These are phyloP conservation scores for Trametes gibbosa DNA, from an alignment of 768 basidiomycete species.

Conservation along the genomic window DNA sequence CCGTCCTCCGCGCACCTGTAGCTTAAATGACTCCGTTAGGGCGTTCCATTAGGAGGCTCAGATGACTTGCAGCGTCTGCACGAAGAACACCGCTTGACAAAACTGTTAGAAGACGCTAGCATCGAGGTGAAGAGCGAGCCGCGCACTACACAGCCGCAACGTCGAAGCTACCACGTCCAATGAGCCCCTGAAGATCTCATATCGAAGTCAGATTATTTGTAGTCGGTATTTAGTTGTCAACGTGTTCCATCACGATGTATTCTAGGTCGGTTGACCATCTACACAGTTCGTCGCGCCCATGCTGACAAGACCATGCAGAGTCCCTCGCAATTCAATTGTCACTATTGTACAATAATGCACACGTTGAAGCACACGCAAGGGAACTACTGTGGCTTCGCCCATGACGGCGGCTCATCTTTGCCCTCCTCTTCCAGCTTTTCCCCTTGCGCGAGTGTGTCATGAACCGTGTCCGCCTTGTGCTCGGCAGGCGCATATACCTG, in stretches of 20 bases:
- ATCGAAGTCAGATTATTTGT: too few relatives aligned
- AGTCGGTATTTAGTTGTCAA: background rate
- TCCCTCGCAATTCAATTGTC: background rate
- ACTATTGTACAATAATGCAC: background rate
- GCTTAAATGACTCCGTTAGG: conserved; percentile 8
- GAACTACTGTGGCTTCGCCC: conserved; percentile 21
- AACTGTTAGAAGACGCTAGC: conserved; percentile 48
- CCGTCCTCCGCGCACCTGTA: too few relatives aligned
- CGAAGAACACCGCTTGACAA: conserved; percentile 40
- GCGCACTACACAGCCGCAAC: background rate
- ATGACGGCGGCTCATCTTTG: conserved; percentile 29
- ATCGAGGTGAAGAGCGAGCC: conserved; percentile 30
- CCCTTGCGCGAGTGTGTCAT: conserved; percentile 26
- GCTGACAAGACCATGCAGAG: too few relatives aligned
- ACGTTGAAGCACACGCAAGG: background rate
- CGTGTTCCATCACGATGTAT: too few relatives aligned
- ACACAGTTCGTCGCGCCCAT: too few relatives aligned
- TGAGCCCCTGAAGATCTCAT: background rate
- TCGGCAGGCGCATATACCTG: conserved; percentile 31
- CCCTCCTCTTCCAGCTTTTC: conserved; percentile 29
- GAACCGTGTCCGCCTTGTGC: conserved; percentile 30
- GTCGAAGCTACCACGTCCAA: background rate
- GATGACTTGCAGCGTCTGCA: conserved; percentile 59
- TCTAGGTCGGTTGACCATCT: too few relatives aligned
- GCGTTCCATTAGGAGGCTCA: conserved; percentile 44